phyloP scores from a whole-genome alignment of 805 yeast species.

The Ogataea nitratoaversa region DNA sequence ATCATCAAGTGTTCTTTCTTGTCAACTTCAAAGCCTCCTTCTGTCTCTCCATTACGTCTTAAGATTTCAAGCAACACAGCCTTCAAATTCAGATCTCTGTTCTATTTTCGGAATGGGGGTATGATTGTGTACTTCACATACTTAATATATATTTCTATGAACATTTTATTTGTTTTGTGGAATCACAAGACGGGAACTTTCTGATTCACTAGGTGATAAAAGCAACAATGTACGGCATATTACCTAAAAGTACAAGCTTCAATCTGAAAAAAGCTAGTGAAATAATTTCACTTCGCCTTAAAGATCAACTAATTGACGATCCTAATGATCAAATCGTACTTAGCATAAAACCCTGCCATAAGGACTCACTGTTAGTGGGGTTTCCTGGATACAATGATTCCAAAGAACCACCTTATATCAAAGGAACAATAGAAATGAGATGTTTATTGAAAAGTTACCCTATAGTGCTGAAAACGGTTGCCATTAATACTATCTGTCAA shows the following conservation, averaged over 20 bases:
- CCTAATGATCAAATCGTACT: neutral
- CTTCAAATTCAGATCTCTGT: too few relatives aligned
- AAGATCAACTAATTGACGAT: too few relatives aligned
- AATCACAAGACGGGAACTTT: too few relatives aligned
- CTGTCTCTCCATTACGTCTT: too few relatives aligned
- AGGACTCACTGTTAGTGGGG: neutral
- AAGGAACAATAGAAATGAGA: conserved; percentile 1
- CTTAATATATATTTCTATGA: too few relatives aligned
- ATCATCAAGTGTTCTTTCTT: too few relatives aligned
- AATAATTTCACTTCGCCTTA: neutral
- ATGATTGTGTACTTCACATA: too few relatives aligned
- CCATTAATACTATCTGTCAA: neutral
- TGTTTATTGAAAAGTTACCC: conserved; percentile 2
- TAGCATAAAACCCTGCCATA: neutral
- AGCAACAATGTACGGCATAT: neutral
- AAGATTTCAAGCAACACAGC: too few relatives aligned
- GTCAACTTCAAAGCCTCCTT: too few relatives aligned
- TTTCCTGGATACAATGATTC: conserved; percentile 1
- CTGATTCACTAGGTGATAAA: too few relatives aligned
- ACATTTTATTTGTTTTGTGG: too few relatives aligned
- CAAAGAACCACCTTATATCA: neutral
- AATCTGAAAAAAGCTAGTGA: neutral
- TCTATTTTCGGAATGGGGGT: too few relatives aligned
- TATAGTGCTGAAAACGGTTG: neutral
- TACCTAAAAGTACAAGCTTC: neutral